Evolutionary conservation across 2,329 filamentous ascomycete genomes (phyloP), one percentile per base, ranked within the genome.

Genomic region (Botryotinia globosa): DNA sequence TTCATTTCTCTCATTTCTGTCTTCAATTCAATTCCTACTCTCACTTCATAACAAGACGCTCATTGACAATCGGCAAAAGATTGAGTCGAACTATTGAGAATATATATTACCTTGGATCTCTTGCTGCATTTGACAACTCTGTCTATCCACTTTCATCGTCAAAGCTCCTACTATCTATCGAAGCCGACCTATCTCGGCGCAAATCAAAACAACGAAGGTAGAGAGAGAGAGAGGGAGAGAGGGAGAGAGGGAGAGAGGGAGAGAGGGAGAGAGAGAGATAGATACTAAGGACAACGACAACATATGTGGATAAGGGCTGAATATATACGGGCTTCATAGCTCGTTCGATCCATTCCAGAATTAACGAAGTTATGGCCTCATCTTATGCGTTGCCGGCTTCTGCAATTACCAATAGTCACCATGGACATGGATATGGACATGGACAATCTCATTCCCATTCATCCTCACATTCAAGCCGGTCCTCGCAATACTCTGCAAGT

Each of bases 361-460:
- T 64, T 34, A 56, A 64, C 77, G 42, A 61, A 72, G 62, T 59
- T 8, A 81, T 81, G 80, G 79, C 79, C 74, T 80, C 80, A 61
- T 77, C 79, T 54, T 81, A 80, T 76, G 78, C 79, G 72, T 76
- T 81, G 39, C 80, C 80, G 66, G 78, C 77, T 56, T 80, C 80
- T 45, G 77, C 79, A 58, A 78, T 80, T 54, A 78, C 78, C 65
- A 76, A 80, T 72, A 76, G 75, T 62, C 79, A 81, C 69, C 73
- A 73, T 62, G 48, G 39, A 42, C 12, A 73, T 64, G 48, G 48
- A 5, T 48, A 80, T 75, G 76, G 48, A 9, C 65, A 80, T 75
- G 76, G 72, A 20, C 82, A 83, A 73, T 77, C 79, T 20, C 82
- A 83, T 71, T 77, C 79, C 39, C 79, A 82, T 74, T 79, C 78